Evolutionary conservation across 2,329 filamentous ascomycete genomes (phyloP), one percentile per base, ranked within the genome.

Genomic region (Ceratocystis colombiana): DNA sequence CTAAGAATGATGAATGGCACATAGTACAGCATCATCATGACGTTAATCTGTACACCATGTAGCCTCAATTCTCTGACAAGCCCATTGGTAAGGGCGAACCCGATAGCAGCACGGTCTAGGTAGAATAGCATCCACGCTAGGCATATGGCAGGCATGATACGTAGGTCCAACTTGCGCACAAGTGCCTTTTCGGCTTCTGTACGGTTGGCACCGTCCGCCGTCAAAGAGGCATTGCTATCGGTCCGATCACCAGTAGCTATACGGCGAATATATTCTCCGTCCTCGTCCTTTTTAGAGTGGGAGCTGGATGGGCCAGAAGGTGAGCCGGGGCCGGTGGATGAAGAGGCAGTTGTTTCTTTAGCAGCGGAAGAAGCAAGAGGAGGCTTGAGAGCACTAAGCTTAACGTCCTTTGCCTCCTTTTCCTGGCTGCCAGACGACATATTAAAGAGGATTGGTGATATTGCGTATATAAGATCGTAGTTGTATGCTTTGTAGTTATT

Each of bases 51-150:
- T 65, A 79, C 75, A 67, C 85, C 82, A 4, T 75, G 81, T 69
- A 89, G 83, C 57, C 76, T 72, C 1, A 87, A 73, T 70, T 85
- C 82, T 0, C 75, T 70, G 70, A 87, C 82, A 15, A 89, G 77
- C 0, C 83, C 82, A 64, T 86, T 79, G 7, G 88, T 71, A 62
- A 69, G 67, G 10, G 69, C 69, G 62, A 70, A 69, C 2, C 69
- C 68, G 57, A 71, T 69, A 30, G 70, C 70, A 5, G 69, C 68
- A 74, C 80, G 80, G 66, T 41, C 6, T 22, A 70, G 67, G 59
- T 70, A 69, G 61, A 70, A 67, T 12, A 68, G 20, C 61, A 68
- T 64, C 67, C 68, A 70, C 22, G 68, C 59, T 33, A 69, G n/a
- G 41, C 68, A 69, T 15, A 70, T 37, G 28, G 48, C n/a, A 12